These are phyloP conservation scores for Nannochloris sp. DNA, from an alignment of 139 green algal species.

Conservation along the genomic window DNA sequence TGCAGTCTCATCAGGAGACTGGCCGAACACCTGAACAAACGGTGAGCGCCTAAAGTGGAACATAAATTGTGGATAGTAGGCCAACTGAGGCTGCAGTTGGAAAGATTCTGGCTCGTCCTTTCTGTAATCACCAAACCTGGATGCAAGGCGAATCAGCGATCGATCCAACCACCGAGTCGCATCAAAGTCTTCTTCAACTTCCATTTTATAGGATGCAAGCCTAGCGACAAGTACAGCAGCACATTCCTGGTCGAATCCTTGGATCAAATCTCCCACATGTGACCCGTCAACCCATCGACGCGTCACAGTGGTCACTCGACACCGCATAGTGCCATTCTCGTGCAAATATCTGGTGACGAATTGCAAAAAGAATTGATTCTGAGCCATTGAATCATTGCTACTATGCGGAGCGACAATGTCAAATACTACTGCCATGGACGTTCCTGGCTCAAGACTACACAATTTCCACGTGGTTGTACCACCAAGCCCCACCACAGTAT, in stretches of 20 bases:
- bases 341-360: conserved; percentile 86
- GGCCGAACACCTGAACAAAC: conserved; percentile 97
- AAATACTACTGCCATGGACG: conserved; percentile 68
- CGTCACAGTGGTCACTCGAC: conserved; percentile 86
- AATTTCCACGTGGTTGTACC: conserved; percentile 88
- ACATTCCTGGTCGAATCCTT: conserved; percentile 94
- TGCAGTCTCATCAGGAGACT: conserved; percentile 93
- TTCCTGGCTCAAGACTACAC: conserved; percentile 58
- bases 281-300: conserved; percentile 65
- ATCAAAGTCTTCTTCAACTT: conserved; percentile 95
- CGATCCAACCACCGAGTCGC: conserved; percentile 87
- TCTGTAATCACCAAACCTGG: conserved; percentile 51
- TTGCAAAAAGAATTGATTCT: conserved; percentile 87
- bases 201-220: conserved; percentile 77
- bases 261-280: conserved; percentile 61
- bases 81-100: conserved; percentile 71
- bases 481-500: conserved; percentile 77
- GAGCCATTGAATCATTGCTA: not conserved
- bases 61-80: conserved; percentile 98
- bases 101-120: conserved; percentile 93
- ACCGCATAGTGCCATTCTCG: conserved; percentile 61
- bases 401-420: conserved; percentile 61
- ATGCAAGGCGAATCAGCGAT: conserved; percentile 45
- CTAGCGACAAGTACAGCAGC: conserved; percentile 81
- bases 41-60: conserved; percentile 94